Conservation (phyloP, 441 rosid species). For the Eutrema salsugineum region DNA sequence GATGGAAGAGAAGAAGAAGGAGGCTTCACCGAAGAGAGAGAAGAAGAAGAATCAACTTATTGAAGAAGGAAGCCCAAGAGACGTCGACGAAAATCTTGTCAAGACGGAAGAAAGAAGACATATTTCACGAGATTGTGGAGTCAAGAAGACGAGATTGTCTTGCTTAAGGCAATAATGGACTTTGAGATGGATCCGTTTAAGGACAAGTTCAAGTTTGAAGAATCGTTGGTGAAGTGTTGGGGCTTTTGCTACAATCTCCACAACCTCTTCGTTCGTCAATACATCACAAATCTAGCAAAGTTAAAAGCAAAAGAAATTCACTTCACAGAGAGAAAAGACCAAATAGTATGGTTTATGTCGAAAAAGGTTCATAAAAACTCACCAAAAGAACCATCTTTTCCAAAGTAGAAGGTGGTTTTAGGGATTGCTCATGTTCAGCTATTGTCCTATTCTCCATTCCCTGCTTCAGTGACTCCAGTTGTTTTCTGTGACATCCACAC, state of each 20-base stretch:
- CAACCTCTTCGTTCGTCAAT: slow-evolving; percentile 83
- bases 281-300: slow-evolving; percentile 84
- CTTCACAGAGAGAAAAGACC: neutral
- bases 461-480: slow-evolving; percentile 66
- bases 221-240: slow-evolving; percentile 20
- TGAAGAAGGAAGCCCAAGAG: neutral
- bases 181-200: no score
- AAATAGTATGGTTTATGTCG: no score
- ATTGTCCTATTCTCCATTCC: slow-evolving; percentile 60
- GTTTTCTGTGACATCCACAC: slow-evolving; percentile 41
- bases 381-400: no score
- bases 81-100: neutral
- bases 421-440: no score
- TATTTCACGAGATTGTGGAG: no score
- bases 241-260: slow-evolving; percentile 73
- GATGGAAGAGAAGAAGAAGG: neutral
- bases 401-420: no score
- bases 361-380: no score
- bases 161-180: no score
- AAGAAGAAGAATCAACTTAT: neutral
- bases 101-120: neutral
- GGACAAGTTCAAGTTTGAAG: no score
- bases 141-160: no score
- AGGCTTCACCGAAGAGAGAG: no score
- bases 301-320: neutral